These are phyloP conservation scores for Acrodontium crateriforme DNA, from an alignment of 2,329 filamentous ascomycete genomes.

Conservation along the genomic window DNA sequence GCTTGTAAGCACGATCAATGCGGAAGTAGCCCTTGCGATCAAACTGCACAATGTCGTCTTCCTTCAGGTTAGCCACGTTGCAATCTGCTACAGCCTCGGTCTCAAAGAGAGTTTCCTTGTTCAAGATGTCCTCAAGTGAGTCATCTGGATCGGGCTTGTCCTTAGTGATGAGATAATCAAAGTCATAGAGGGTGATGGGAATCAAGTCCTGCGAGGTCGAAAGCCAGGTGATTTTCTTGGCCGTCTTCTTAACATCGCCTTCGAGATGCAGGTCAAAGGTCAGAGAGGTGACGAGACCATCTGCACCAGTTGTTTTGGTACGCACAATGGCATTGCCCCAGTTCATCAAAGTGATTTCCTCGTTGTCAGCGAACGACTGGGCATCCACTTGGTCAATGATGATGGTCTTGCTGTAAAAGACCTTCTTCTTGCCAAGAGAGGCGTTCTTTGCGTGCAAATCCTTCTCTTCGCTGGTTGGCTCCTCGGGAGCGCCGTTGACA, in stretches of 20 bases:
- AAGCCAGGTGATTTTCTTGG: slow-evolving; percentile 95
- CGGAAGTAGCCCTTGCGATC: slow-evolving; percentile 88
- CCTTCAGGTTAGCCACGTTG: slow-evolving; percentile 65
- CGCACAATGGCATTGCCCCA: slow-evolving; percentile 85
- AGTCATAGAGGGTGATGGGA: slow-evolving; percentile 77
- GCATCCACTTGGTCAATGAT: slow-evolving; percentile 80
- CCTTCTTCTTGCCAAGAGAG: slow-evolving; percentile 71
- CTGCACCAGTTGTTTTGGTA: slow-evolving; percentile 39
- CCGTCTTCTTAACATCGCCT: slow-evolving; percentile 86
- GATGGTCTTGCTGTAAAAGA: slow-evolving; percentile 60
- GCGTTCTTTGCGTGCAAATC: slow-evolving; percentile 84
- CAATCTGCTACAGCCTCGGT: slow-evolving; percentile 66
- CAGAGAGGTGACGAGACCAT: slow-evolving; percentile 49
- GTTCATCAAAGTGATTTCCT: slow-evolving; percentile 92
- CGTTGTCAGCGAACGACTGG: slow-evolving; percentile 63
- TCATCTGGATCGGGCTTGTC: slow-evolving; percentile 87
- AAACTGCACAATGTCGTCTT: slow-evolving; percentile 86
- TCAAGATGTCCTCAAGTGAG: slow-evolving; percentile 70
- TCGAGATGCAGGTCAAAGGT: slow-evolving; percentile 79
- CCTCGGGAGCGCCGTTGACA: slow-evolving; percentile 18
- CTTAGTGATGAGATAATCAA: slow-evolving; percentile 90
- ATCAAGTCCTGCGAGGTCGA: slow-evolving; percentile 64
- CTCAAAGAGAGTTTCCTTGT: slow-evolving; percentile 58
- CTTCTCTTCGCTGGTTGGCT: slow-evolving; percentile 53
- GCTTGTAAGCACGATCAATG: slow-evolving; percentile 52